Base-by-base conservation (phyloP, 352 stramenopile species). In the Globisporangium uncinulatum region DNA sequence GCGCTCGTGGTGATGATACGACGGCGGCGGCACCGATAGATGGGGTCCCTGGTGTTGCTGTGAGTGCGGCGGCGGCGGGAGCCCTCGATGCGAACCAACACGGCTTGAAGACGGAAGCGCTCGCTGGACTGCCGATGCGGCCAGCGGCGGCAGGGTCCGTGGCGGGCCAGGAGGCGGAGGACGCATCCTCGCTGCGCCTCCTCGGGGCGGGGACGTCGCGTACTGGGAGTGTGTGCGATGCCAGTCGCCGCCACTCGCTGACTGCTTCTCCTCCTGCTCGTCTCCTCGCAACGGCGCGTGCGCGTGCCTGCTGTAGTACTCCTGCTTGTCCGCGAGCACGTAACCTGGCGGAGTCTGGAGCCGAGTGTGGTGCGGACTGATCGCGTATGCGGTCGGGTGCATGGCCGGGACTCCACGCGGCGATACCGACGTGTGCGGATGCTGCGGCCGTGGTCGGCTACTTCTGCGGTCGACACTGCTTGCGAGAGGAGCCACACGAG, bases 351-450 rank as follows among this genome's bases (percentile, higher is more conserved):
- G 41, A 1, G 34, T n/a, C 31, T 55, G 48, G 11, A 50, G 48
- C 7, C 56, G 34, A 4, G 48, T 41, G 17, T 63, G 49, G 34
- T 63, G 57, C 32, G 57, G 57, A 29, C 57, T 63, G 43, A 57
- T 63, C 21, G 57, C 57, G 24, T 63, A 50, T 11, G 21, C 46
- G 2, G 57, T 54, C 50, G 51, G 57, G 8, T 52, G 45, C 57
- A 63, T 52, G 21, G 19, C 21, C 10, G 50, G 32, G 9, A 36
- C 37, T 2, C 43, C 57, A 4, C 57, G 57, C 19, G 50, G 57
- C 1, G 56, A 51, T 7, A 56, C 48, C 15, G 48, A 46, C 4
- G 48, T 62, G 56, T 62, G 48, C 0, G 44, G 42, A 9, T 43
- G 53, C 9, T 58, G 31, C 6, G 46, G 21, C 24, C 24, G 24